These are phyloP conservation scores for Monilinia polystroma DNA, from an alignment of 2,329 filamentous ascomycete species.

Conservation along the genomic window DNA sequence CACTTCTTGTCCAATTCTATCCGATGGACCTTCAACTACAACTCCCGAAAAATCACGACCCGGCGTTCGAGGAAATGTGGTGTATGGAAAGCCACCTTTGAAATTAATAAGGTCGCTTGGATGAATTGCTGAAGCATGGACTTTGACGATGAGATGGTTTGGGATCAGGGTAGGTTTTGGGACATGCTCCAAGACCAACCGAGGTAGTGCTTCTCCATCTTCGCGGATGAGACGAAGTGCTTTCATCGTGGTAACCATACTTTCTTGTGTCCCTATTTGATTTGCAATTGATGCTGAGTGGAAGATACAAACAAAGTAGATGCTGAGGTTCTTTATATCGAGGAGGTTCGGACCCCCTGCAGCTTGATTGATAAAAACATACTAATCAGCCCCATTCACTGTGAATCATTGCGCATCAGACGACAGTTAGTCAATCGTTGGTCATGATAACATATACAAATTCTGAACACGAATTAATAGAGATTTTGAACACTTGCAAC, in stretches of 20 bases:
- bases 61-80: slow-evolving; percentile 33
- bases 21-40: slow-evolving; percentile 25
- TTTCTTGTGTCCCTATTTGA: too few species aligned
- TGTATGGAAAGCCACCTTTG: slow-evolving; percentile 30
- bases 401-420: neutral
- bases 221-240: slow-evolving; percentile 31
- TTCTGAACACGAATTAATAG: neutral
- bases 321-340: neutral
- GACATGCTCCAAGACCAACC: slow-evolving; percentile 25
- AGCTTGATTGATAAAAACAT: slow-evolving; percentile 4
- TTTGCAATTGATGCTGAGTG: neutral
- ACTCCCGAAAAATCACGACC: slow-evolving; percentile 35
- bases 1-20: slow-evolving; percentile 28
- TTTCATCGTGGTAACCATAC: slow-evolving; percentile 29
- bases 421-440: too few species aligned
- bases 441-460: too few species aligned
- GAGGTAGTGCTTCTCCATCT: slow-evolving; percentile 19
- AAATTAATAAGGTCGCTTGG: slow-evolving; percentile 35
- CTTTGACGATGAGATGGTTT: slow-evolving; percentile 30
- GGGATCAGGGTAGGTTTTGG: slow-evolving; percentile 28
- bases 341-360: neutral
- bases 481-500: neutral
- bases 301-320: neutral
- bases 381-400: neutral
- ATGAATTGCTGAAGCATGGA: slow-evolving; percentile 35